A percentile compares a stretch with the other conserved stretches of the same genome.
Evolutionary conservation across 768 basidiomycete genomes (phyloP).

Genomic region (Trichaptum fuscoviolaceum): DNA sequence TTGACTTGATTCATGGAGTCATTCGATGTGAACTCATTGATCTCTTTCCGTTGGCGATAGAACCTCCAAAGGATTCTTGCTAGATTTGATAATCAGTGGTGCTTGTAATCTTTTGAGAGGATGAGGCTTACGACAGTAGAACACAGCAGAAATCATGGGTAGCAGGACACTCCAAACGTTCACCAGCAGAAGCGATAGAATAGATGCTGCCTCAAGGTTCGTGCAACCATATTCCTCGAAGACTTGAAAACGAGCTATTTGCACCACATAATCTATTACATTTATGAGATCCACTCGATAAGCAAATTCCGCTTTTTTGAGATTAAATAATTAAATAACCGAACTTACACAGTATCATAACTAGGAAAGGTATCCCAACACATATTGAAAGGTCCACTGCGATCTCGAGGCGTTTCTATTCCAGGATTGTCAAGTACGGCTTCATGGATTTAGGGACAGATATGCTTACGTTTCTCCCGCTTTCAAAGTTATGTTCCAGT

Average conservation of each 20-base stretch:
- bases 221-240: background rate
- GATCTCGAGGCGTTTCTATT: background rate
- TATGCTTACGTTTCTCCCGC: background rate
- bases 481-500: background rate
- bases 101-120: background rate
- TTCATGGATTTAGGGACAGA: background rate
- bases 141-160: background rate
- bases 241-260: background rate
- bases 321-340: too few relatives aligned
- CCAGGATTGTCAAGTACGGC: too few relatives aligned
- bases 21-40: background rate
- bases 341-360: constrained; percentile 1
- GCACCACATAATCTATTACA: background rate
- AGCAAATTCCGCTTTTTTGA: too few relatives aligned
- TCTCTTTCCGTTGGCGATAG: background rate
- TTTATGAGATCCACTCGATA: too few relatives aligned
- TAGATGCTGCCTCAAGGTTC: background rate
- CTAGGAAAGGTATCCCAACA: background rate
- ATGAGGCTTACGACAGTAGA: background rate
- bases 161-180: background rate
- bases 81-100: background rate
- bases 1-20: background rate
- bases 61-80: background rate
- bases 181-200: background rate
- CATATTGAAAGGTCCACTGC: background rate